These are phyloP conservation scores for Pseudognaphalium luteoalbum DNA, from an alignment of 129 eudicot genomes.

Conservation along the genomic window DNA sequence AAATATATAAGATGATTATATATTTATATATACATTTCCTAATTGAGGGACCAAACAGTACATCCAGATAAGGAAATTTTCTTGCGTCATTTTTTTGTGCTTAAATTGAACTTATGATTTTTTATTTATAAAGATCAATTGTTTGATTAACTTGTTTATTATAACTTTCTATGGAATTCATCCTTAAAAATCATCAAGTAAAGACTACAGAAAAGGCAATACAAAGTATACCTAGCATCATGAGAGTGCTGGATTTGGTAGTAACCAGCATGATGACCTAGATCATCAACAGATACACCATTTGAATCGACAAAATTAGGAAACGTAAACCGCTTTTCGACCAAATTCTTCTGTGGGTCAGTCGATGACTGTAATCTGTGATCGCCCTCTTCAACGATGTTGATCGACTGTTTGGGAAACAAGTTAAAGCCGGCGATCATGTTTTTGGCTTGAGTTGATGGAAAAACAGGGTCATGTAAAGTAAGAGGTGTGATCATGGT, in stretches of 20 bases:
- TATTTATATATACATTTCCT: no score
- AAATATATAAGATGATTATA: no score
- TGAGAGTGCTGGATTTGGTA: conserved; percentile 76
- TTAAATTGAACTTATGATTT: no score
- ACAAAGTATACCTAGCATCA: conserved; percentile 61
- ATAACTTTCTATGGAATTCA: no score
- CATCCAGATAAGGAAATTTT: no score
- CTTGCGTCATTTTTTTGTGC: no score
- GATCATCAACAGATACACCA: conserved; percentile 57
- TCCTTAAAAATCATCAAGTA: no score
- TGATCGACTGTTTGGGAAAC: conserved; percentile 60
- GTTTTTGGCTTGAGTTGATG: conserved; percentile 47
- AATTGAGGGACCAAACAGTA: no score
- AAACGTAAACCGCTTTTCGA: conserved; percentile 62
- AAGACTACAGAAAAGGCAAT: no score
- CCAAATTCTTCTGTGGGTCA: conserved; percentile 31
- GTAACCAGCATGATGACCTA: conserved; percentile 93
- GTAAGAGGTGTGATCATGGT: conserved; percentile 37
- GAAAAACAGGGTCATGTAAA: conserved; percentile 39
- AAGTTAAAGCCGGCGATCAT: conserved; percentile 67
- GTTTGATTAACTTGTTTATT: no score
- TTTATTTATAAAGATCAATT: no score
- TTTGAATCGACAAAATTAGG: conserved; percentile 50
- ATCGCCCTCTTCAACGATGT: conserved; percentile 35
- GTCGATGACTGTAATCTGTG: conserved; percentile 10